Base-by-base conservation (phyloP, 345 rosid species). In the Acer negundo region DNA sequence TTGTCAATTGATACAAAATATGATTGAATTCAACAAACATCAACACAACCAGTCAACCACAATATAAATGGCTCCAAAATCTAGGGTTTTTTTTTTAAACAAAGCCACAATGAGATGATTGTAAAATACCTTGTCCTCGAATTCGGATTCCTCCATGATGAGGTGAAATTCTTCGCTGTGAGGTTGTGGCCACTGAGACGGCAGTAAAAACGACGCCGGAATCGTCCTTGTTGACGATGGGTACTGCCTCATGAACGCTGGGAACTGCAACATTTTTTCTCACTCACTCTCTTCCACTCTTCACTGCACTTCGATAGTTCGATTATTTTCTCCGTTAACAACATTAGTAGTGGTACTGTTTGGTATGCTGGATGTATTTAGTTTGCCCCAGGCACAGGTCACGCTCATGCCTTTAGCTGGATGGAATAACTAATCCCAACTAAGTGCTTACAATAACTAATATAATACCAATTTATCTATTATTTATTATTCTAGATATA, bases 131-230 rank as follows among this genome's bases (percentile, higher is more conserved):
- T 88, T 92, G 40, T 89, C 98, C 72, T 93, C 94, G 83, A 84
- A 89, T 47, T 86, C 92, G 70, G 97, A 84, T 85, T 93, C 98
- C 77, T 95, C 96, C 97, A 94, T 88, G 77, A 97, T 89, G 42
- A 94, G 97, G 68, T 92, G 88, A 19, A 92, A 82, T 85, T 96
- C 99, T 24, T 91, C 95, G 77, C 72, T 90, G 24, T 88, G 97
- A 13, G 91, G 87, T 62, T 90, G 95, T 1, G 97, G 90, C 87
- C 93, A 92, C 67, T 91, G 93, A 16, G 91, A 82, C 4, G 97
- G 93, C 4, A 94, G 84, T 80, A 94, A 61, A 76, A 84, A 68
- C 68, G 98, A 85, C 62, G 93, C 76, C 81, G 97, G 97, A 51
- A 90, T 78, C 0, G 85, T 86, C 87, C 77, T 87, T 63, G 90